Conservation (phyloP, 1,139 yeast genomes). For the Sugiyamaella paludigena region DNA sequence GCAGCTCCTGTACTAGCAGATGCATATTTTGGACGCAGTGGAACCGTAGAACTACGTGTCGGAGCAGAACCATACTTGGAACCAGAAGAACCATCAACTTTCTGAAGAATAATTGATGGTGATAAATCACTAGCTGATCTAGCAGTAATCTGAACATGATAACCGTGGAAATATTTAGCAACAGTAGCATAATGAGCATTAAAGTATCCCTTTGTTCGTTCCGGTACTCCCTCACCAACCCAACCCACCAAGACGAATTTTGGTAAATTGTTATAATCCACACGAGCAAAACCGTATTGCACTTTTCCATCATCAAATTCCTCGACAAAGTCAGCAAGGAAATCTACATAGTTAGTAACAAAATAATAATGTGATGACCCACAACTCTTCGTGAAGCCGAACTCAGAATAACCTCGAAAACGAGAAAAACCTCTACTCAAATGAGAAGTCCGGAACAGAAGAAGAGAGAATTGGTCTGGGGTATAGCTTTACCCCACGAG, state of each 20-base stretch:
- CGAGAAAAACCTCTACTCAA: no score
- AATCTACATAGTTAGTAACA: conserved; percentile 26
- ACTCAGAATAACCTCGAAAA: no score
- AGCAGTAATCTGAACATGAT: conserved; percentile 96
- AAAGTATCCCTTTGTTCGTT: conserved; percentile 44
- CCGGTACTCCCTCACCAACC: conserved; percentile 54
- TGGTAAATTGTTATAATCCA: conserved; percentile 82
- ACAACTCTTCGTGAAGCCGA: no score
- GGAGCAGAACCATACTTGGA: conserved; percentile 73
- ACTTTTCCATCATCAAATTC: conserved; percentile 84
- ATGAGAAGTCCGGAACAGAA: no score
- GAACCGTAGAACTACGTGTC: conserved; percentile 32
- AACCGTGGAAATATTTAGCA: conserved; percentile 52
- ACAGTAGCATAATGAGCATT: conserved; percentile 44
- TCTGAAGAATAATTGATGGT: conserved; percentile 67
- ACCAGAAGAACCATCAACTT: conserved; percentile 90
- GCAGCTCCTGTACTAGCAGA: conserved; percentile 37
- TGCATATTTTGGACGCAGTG: conserved; percentile 38
- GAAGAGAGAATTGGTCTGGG: no score
- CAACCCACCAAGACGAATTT: conserved; percentile 87
- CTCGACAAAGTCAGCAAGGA: conserved; percentile 72
- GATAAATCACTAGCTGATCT: conserved; percentile 88
- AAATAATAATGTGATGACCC: no score
- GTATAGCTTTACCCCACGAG: no score
- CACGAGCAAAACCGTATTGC: conserved; percentile 87